A percentile compares a stretch with the other conserved stretches of the same genome.
phyloP scores from a whole-genome alignment of 2,329 filamentous ascomycete species.

The Stachybotrys chlorohalonatus region DNA sequence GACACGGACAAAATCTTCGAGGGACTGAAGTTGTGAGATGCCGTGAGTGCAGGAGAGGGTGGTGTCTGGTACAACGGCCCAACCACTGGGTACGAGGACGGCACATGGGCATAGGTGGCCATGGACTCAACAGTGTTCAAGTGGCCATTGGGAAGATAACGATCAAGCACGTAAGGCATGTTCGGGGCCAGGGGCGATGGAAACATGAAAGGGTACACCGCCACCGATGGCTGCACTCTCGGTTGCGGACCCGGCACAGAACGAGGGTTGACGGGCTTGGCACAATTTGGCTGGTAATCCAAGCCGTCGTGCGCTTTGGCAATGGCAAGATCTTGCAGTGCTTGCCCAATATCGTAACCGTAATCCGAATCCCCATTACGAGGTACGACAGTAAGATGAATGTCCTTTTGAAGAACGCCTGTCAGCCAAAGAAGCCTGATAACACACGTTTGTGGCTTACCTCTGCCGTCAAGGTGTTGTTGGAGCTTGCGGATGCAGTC shows the following conservation, averaged over 20 bases:
- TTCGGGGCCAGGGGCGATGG: slow-evolving; percentile 17
- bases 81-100: slow-evolving; percentile 20
- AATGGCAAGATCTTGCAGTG: slow-evolving; percentile 11
- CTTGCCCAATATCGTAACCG: slow-evolving; percentile 4
- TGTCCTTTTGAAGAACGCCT: slow-evolving; percentile 6
- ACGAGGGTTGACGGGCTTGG: slow-evolving; percentile 1
- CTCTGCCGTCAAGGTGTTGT: slow-evolving; percentile 11
- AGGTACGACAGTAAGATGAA: slow-evolving; percentile 13
- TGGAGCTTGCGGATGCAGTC: slow-evolving; percentile 27
- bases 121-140: slow-evolving; percentile 11
- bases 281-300: slow-evolving; percentile 4
- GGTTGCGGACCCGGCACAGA: slow-evolving; percentile 6
- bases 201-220: slow-evolving; percentile 24
- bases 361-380: slow-evolving; percentile 3
- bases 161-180: slow-evolving; percentile 20
- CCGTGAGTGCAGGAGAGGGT: slow-evolving; percentile 23
- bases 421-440: not conserved
- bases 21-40: slow-evolving; percentile 28
- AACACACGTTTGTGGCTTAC: slow-evolving; percentile 9
- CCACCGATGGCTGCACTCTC: slow-evolving; percentile 13
- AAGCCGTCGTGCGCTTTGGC: slow-evolving; percentile 3
- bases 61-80: slow-evolving; percentile 20
- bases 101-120: slow-evolving; percentile 11
- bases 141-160: slow-evolving; percentile 8
- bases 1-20: slow-evolving; percentile 25